phyloP scores from a whole-genome alignment of 257 asterid species.

The Nicotiana otophora region DNA sequence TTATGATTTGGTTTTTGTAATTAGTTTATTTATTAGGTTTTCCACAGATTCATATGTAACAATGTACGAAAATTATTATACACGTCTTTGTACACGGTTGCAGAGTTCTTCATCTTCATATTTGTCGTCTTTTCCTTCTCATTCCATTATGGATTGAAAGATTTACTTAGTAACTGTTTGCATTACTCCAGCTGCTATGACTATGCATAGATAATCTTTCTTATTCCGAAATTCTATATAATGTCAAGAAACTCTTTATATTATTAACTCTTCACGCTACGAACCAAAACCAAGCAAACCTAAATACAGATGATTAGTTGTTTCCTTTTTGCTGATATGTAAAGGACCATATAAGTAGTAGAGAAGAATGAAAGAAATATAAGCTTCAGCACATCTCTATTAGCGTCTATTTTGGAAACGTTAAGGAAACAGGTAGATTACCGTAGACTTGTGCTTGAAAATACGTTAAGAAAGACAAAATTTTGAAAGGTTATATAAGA shows the following conservation, averaged over 20 bases:
- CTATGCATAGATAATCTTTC: background rate
- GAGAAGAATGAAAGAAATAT: background rate
- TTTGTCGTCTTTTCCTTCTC: background rate
- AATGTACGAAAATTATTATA: background rate
- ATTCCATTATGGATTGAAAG: background rate
- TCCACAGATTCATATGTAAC: slow-evolving; percentile 13
- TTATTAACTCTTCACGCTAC: background rate
- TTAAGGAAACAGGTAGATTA: background rate
- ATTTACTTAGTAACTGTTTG: background rate
- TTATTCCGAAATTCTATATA: background rate
- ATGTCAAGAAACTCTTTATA: background rate
- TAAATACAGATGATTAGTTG: background rate
- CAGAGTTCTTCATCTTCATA: background rate
- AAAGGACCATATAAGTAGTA: background rate
- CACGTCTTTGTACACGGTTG: background rate
- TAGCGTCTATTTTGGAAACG: background rate
- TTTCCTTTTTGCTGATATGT: background rate
- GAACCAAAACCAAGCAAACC: background rate
- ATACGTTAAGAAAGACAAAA: background rate
- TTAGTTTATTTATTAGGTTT: background rate
- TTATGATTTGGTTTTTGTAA: background rate
- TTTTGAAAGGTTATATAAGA: background rate
- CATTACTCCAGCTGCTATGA: background rate
- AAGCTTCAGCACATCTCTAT: background rate
- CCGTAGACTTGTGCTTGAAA: background rate